Evolutionary conservation across 2,329 filamentous ascomycete species (phyloP), one percentile per base, ranked within the genome.

Genomic region (Penicillium oxalicum): DNA sequence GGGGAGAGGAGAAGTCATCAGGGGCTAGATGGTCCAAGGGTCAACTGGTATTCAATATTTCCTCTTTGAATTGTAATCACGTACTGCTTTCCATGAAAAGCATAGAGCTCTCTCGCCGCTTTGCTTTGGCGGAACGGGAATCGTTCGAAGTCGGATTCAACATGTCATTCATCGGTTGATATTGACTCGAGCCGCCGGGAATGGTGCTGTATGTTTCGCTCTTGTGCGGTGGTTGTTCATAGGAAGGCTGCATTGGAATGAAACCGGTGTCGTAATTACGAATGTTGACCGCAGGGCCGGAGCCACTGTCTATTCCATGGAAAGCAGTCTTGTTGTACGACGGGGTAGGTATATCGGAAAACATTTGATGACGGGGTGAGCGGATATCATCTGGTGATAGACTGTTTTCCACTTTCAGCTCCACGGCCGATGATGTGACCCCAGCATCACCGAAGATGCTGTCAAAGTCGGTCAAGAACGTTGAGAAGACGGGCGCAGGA

Each of bases 401-500:
- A 25, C 68, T 59, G 26, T 64, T 50, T 26, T 64, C 58, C 9
- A 73, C 68, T 2, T 65, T 68, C 32, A 76, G 63, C 53, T 79
- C 77, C 18, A 72, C 52, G 57, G 63, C 44, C 48, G 68, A 56
- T 51, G 48, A 32, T 24, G 36, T 45, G 8, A 43, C 77, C 57
- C 85, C 82, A 18, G 60, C 79, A 40, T 84, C 77, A 18, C 86
- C 86, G 64, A 97, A 98, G 41, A 98, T 91, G 37, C 79, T 80
- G 54, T 87, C 80, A 64, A 89, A 96, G 62, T 97, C 91, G 55
- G 93, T 91, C 49, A 98, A 77, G 68, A 98, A 93, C 68, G 94
- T 80, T 3, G 91, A 90, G 66, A 98, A 96, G 9, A 98, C 86
- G 0, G 91, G 91, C 0, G 90, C 90, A 0, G 93, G 91, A 38